Evolutionary conservation across 176 grass and related monocot species (phyloP), one percentile per base, ranked within the genome.

Genomic region (Microstegium vimineum): DNA sequence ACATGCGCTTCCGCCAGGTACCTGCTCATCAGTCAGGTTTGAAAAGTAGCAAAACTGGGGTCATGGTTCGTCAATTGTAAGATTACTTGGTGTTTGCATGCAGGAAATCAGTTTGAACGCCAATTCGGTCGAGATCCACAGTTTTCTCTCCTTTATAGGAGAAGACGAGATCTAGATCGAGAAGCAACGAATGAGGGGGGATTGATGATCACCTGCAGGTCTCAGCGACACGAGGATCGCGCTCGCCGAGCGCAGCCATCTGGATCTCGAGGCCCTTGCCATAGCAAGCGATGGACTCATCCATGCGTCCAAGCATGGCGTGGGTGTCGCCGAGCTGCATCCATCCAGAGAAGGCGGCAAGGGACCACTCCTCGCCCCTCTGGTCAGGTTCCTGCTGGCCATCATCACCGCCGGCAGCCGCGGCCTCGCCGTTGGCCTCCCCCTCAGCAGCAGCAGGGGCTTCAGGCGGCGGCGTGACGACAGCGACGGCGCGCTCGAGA

Each of bases 261-360:
- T 99, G 97, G 83, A 99, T 95, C 87, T 94, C 78, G 67, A 96
- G 91, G 18, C 97, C 97, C 87, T 96, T 96, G 59, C 90, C 87
- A 64, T 99, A 99, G 78, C 93, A 96, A 2, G 85, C 84, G 72
- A 99, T 93, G 17, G 97, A 99, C 32, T 99, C 90, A 69, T 99
- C 97, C 80, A 93, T 92, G 67, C 91, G 86, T 8, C 97, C 97
- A 7, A 95, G 85, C 97, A 99, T 93, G 61, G 97, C 93, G 73
- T 99, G 89, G 26, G 97, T 99, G 80, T 99, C 97, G 30, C 97
- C 97, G 64, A 99, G 89, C 89, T 99, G 97, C 97, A 99, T 99
- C 89, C 94, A 99, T 0, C 97, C 97, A 22, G 97, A 94, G 77
- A 99, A 99, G 38, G 93, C 91, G 37, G 97, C 97, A 18, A 99